These are phyloP conservation scores for Clitopilus passeckerianus DNA, from an alignment of 768 basidiomycete genomes.

Conservation along the genomic window DNA sequence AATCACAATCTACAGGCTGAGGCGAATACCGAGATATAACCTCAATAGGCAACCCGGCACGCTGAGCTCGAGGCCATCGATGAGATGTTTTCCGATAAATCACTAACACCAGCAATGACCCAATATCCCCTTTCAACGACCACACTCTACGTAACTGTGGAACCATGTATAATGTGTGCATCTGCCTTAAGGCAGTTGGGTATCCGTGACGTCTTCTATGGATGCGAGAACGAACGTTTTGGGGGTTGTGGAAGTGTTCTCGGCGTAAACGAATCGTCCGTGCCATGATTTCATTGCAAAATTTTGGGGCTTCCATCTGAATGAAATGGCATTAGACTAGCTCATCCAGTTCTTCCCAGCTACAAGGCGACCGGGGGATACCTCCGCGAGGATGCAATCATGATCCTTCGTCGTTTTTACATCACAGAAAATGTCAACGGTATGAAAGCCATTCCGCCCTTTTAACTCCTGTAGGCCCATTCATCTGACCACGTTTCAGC, in stretches of 20 bases:
- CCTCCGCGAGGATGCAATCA: conserved; percentile 78
- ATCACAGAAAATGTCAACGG: conserved; percentile 92
- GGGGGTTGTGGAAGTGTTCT: conserved; percentile 96
- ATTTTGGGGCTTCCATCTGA: conserved; percentile 1
- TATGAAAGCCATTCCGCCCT: conserved; percentile 20
- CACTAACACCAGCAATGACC: conserved; percentile 45
- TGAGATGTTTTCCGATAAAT: conserved; percentile 62
- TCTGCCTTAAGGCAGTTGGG: conserved; percentile 92
- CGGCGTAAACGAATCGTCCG: conserved; percentile 74
- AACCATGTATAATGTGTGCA: conserved; percentile 99
- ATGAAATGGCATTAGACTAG: conserved; percentile 36
- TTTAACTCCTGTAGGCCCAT: conserved; percentile 2
- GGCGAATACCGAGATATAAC: not conserved
- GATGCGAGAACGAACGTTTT: conserved; percentile 93
- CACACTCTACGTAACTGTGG: conserved; percentile 94
- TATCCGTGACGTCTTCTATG: conserved; percentile 86
- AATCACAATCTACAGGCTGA: conserved; percentile 1
- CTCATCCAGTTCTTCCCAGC: conserved; percentile 68
- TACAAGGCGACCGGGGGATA: conserved; percentile 77
- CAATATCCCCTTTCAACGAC: conserved; percentile 70
- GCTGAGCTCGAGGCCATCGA: conserved; percentile 98
- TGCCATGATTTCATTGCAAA: conserved; percentile 5
- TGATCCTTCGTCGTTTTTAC: conserved; percentile 84
- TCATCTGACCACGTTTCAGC: conserved; percentile 42
- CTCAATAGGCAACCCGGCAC: conserved; percentile 83